Evolutionary conservation across 169 alveolate genomes (phyloP).

Genomic region (Cryptosporidium meleagridis): DNA sequence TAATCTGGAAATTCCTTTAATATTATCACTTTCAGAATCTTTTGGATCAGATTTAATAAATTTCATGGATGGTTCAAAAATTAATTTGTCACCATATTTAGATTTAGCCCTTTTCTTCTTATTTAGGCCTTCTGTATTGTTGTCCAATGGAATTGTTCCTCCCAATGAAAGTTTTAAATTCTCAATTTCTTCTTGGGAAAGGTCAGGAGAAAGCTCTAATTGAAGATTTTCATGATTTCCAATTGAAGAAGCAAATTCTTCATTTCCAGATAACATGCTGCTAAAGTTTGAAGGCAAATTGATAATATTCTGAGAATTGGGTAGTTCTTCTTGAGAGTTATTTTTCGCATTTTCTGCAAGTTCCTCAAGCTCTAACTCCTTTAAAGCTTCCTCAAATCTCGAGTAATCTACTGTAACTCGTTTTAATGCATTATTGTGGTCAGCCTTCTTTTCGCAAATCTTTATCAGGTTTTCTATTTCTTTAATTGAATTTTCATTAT

Average conservation of each 20-base stretch:
- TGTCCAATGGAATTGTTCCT: not conserved
- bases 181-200: conserved; percentile 58
- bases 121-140: not conserved
- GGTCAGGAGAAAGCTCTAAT: conserved; percentile 68
- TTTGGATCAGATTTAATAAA: not conserved
- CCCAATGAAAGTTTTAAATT: conserved; percentile 48
- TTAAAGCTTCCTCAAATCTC: conserved; percentile 50
- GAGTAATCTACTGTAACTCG: conserved; percentile 67
- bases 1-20: conserved; percentile 50
- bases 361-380: conserved; percentile 41
- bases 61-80: conserved; percentile 14
- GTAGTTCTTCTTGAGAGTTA: not conserved
- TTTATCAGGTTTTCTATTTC: conserved; percentile 38
- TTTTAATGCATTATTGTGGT: conserved; percentile 49
- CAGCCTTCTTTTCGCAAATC: conserved; percentile 69
- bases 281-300: conserved; percentile 35
- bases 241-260: not conserved
- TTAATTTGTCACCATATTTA: not conserved
- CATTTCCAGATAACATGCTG: not conserved
- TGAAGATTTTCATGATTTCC: conserved; percentile 44
- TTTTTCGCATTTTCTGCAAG: conserved; percentile 2
- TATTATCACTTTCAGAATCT: not conserved
- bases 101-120: conserved; percentile 4
- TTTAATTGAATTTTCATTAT: not conserved
- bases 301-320: conserved; percentile 24